These are phyloP conservation scores for Przewalskia tangutica DNA, from an alignment of 257 asterid genomes.

Conservation along the genomic window DNA sequence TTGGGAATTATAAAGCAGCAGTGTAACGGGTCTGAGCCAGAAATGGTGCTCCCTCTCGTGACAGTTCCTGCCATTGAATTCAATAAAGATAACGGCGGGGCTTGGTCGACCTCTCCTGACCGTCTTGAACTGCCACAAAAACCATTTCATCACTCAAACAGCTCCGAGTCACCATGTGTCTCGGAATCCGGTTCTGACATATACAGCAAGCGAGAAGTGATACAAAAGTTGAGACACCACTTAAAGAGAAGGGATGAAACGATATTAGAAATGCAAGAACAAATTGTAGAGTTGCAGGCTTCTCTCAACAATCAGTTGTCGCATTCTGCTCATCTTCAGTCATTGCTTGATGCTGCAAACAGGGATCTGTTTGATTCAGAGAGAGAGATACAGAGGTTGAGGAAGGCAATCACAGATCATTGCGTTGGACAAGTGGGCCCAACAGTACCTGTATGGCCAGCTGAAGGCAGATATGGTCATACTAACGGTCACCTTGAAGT, in stretches of 20 bases:
- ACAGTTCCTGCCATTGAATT: conserved; percentile 53
- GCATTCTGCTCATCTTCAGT: conserved; percentile 69
- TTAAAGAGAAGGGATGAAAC: conserved; percentile 85
- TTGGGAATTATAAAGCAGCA: conserved; percentile 47
- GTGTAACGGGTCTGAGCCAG: conserved; percentile 49
- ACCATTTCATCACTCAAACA: conserved; percentile 75
- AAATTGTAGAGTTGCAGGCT: conserved; percentile 57
- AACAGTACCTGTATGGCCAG: conserved; percentile 49
- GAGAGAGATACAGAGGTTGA: conserved; percentile 75
- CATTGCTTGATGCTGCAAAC: conserved; percentile 66
- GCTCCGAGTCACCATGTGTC: conserved; percentile 86
- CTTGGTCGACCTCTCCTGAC: conserved; percentile 78
- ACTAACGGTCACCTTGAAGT: conserved; percentile 41
- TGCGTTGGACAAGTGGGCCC: conserved; percentile 51
- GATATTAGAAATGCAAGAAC: conserved; percentile 94
- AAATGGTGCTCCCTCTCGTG: conserved; percentile 62
- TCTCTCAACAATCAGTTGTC: conserved; percentile 44
- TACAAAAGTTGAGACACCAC: conserved; percentile 85
- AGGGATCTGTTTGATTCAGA: conserved; percentile 67
- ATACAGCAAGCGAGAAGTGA: conserved; percentile 76
- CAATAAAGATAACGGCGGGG: conserved; percentile 58
- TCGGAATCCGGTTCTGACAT: conserved; percentile 92
- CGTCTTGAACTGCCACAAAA: conserved; percentile 75
- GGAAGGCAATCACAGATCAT: conserved; percentile 80
- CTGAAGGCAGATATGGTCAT: conserved; percentile 40